Base-by-base conservation (phyloP, 345 rosid genomes). In the Salix dunnii region DNA sequence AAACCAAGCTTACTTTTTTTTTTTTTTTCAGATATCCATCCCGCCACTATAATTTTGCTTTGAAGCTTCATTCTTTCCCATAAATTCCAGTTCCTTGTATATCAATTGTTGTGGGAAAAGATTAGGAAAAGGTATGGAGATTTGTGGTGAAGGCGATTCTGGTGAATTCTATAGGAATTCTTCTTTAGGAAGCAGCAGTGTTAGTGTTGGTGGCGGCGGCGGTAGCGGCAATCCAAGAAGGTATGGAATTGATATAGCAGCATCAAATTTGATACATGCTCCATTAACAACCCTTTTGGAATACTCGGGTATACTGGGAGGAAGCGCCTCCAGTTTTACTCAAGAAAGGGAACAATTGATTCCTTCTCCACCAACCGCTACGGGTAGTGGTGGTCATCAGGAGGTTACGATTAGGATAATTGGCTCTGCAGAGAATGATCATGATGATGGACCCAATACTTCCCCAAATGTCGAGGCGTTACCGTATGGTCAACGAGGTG, bases 361-460 rank as follows among this genome's bases (percentile, higher is more conserved):
- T 68, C 68, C 23, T 74, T 55, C 83, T 53, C 71, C 63, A 9
- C 42, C 70, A 63, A 10, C 70, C n/a, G 11, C 60, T 28, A 12
- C 48, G 38, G 74, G 28, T 2, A 62, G 38, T 73, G 31, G 28
- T 9, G 87, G 78, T 46, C 25, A 28, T 4, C 63, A 74, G 61
- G 89, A 87, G 71, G 86, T 86, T 21, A 83, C 92, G 7, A 87
- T 89, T 72, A 82, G 76, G 81, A 89, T 89, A 61, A 80, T 86
- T 36, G 79, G 85, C 43, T 71, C 72, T 23, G 43, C 72, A 1
- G 87, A 83, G 16, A 46, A 74, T 1, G 71, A 60, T 58, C 58
- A 7, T 51, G 53, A 48, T 48, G 20, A 48, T 48, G 58, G 7
- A 51, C 17, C 27, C 64, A 42, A 28, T 35, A 70, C 21, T 27